These are phyloP conservation scores for Croton setiger DNA, from an alignment of 441 rosid genomes.

Conservation along the genomic window DNA sequence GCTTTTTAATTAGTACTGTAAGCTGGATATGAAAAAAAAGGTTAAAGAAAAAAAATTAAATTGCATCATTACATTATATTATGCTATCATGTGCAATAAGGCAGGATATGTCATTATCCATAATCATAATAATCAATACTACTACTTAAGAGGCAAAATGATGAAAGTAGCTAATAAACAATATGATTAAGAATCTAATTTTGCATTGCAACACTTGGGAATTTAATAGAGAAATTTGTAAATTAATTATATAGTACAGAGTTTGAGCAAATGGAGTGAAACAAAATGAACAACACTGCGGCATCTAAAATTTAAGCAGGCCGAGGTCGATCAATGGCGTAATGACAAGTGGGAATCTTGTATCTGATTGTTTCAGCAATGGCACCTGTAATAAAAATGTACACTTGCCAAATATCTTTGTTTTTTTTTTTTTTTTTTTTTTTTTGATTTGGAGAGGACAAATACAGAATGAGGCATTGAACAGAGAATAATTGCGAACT, in stretches of 20 bases:
- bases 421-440: background rate
- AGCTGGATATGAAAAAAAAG: background rate
- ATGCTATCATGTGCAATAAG: constrained; percentile 16
- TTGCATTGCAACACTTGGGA: background rate
- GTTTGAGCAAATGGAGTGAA: background rate
- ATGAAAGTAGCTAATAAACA: background rate
- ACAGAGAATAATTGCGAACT: constrained; percentile 11
- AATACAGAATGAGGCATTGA: constrained; percentile 8
- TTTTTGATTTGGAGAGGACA: constrained; percentile 3
- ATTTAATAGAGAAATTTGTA: background rate
- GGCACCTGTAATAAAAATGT: constrained; percentile 25
- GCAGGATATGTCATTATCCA: background rate
- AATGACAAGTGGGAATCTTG: constrained; percentile 30
- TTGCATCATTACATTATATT: constrained; percentile 4
- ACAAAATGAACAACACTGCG: constrained; percentile 24
- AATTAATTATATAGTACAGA: constrained; percentile 9
- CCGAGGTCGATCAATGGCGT: constrained; percentile 34
- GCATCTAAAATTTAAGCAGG: constrained; percentile 21
- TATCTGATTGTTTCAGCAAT: constrained; percentile 12
- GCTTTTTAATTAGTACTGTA: background rate
- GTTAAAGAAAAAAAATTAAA: background rate
- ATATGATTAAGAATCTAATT: background rate
- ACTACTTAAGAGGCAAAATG: background rate
- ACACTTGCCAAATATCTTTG: constrained; percentile 31
- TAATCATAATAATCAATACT: too few species aligned